These are phyloP conservation scores for Metschnikowia continentalis DNA, from an alignment of 805 yeast species.

Conservation along the genomic window DNA sequence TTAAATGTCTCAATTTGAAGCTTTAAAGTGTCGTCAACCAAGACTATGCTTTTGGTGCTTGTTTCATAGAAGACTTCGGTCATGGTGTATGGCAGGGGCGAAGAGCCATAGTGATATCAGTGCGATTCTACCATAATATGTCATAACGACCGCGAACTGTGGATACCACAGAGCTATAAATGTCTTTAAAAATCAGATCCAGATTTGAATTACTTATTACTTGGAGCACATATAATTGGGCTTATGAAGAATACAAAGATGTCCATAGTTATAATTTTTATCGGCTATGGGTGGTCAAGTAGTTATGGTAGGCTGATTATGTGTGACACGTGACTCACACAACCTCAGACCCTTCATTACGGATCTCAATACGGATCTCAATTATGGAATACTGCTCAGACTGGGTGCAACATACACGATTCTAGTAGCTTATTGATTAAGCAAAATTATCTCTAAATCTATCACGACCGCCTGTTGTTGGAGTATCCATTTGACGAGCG, in stretches of 20 bases:
- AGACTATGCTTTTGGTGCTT: not conserved
- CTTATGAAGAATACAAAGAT: too few relatives aligned
- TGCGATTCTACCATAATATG: not conserved
- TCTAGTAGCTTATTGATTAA: not conserved
- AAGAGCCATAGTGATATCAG: not conserved
- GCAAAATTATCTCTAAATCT: not conserved
- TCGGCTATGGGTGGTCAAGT: too few relatives aligned
- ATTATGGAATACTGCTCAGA: not conserved
- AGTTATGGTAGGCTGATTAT: not conserved
- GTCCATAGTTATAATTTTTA: too few relatives aligned
- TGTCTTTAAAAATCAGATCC: not conserved
- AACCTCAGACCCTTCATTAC: not conserved
- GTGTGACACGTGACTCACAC: not conserved
- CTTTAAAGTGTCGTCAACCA: not conserved
- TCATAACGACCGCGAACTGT: not conserved
- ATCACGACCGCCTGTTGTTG: not conserved
- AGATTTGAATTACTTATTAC: too few relatives aligned
- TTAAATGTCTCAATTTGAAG: not conserved
- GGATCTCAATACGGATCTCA: too few relatives aligned
- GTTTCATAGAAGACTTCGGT: conserved; percentile 4
- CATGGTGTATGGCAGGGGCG: not conserved
- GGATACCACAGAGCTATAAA: not conserved
- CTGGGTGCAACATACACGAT: not conserved
- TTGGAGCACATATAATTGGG: too few relatives aligned
- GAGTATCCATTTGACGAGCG: not conserved